Base-by-base conservation (phyloP, 1,139 yeast species). In the Lodderomyces oxycetoniae region DNA sequence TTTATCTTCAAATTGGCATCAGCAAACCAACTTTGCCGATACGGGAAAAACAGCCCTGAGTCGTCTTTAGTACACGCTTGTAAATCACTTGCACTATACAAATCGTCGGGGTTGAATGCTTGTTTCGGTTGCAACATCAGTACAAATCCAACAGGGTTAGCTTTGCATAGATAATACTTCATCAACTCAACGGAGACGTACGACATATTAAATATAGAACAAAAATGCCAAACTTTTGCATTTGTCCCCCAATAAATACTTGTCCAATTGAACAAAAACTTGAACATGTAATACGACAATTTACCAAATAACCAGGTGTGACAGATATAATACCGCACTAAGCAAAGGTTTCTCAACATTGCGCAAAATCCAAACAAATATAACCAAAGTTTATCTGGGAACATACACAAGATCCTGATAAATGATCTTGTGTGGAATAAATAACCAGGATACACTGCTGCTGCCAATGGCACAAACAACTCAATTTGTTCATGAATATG, bases 371-470 rank as follows among this genome's bases (percentile, higher is more conserved):
- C 91, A 53, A 81, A 81, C 30, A 79, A 60, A 28, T 63, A 47
- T 19, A 68, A 63, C 49, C 56, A 76, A 2, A 57, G 45, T 2
- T 57, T 42, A 10, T 56, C 50, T 3, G 69, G 61, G 22, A 71
- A 46, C 33, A 56, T 48, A 38, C 70, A 67, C 50, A 83, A 67
- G 47, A 79, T 81, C 57, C 55, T 72, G 28, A 83, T 68, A 47
- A 81, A 81, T 3, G 59, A 36, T 30, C 79, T 69, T 23, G 73
- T 69, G 42, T 77, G 69, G 26, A 89, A 63, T 30, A 88, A 56
- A 1, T 76, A 63, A 0, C 97, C 97, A 0, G 95, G 93, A 52
- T 76, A 91, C 2, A 86, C 77, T 0, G 97, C 97, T 0, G 98
- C 97, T 0, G 96, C 84, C 36, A 91, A 59, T 0, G 93, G 86